Evolutionary conservation across 2,329 filamentous ascomycete genomes (phyloP).

Genomic region (Aspergillus hortae): DNA sequence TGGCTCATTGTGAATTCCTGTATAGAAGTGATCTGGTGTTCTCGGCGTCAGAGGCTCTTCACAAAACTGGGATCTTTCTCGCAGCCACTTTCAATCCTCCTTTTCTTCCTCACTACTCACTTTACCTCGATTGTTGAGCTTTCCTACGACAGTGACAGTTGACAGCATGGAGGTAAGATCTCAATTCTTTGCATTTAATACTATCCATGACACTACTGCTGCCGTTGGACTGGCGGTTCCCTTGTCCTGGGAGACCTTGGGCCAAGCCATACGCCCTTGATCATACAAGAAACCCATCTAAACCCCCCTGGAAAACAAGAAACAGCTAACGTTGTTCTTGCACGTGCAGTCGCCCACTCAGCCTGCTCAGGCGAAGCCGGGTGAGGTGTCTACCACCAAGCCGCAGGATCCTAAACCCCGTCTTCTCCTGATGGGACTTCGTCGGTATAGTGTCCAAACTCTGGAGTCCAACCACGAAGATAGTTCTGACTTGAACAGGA

Average conservation of each 20-base stretch:
- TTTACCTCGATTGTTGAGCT: background rate
- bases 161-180: background rate
- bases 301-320: background rate
- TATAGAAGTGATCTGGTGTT: background rate
- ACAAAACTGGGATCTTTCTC: background rate
- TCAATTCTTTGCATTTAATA: background rate
- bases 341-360: constrained; percentile 16
- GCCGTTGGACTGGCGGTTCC: background rate
- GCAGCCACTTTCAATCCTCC: background rate
- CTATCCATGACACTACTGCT: background rate
- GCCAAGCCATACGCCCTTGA: background rate
- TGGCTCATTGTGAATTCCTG: background rate
- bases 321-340: constrained; percentile 29
- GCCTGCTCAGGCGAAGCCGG: constrained; percentile 23
- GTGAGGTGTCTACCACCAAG: constrained; percentile 35
- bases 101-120: background rate
- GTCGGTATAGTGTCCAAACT: constrained; percentile 60
- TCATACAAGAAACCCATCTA: background rate
- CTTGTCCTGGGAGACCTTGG: background rate
- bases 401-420: constrained; percentile 69
- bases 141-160: background rate
- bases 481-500: constrained; percentile 54
- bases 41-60: constrained; percentile 2
- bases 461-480: background rate
- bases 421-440: constrained; percentile 89